phyloP scores from a whole-genome alignment of 176 grass and related monocot genomes.

The Cymbopogon citratus region DNA sequence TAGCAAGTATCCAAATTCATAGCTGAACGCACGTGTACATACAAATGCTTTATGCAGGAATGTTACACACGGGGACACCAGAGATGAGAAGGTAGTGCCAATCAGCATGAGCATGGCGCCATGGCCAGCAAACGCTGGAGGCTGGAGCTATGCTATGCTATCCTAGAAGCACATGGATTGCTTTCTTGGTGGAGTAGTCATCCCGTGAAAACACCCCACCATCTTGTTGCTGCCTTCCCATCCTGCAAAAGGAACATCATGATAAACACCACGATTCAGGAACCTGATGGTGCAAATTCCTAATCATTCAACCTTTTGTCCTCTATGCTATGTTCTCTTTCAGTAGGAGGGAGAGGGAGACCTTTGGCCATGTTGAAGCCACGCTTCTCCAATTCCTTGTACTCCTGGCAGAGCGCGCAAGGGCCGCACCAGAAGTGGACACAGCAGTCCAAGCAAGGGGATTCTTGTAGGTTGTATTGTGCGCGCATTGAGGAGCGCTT shows the following conservation, averaged over 20 bases:
- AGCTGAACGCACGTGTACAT: not conserved
- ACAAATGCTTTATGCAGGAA: not conserved
- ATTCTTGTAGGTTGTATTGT: conserved; percentile 38
- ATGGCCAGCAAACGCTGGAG: not conserved
- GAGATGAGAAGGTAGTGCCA: not conserved
- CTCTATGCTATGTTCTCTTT: not conserved
- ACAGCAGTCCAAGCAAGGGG: conserved; percentile 60
- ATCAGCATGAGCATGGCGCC: too few species aligned
- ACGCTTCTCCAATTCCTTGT: conserved; percentile 51
- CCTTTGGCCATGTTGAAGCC: conserved; percentile 64
- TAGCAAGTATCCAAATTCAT: not conserved
- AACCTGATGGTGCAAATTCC: not conserved
- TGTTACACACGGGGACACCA: not conserved
- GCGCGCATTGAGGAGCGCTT: conserved; percentile 49
- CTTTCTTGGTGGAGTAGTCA: conserved; percentile 38
- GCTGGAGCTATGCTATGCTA: not conserved
- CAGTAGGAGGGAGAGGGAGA: not conserved
- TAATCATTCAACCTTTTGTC: not conserved
- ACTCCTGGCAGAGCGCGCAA: conserved; percentile 62
- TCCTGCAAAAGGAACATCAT: conserved; percentile 22
- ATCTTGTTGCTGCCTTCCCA: conserved; percentile 51
- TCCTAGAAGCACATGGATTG: conserved; percentile 47
- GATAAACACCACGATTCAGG: not conserved
- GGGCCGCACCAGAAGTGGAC: conserved; percentile 54
- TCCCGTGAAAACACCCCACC: conserved; percentile 36